A percentile compares a stretch with the other conserved stretches of the same genome.
Conservation (phyloP, 257 asterid genomes). For the Primulina eburnea region DNA sequence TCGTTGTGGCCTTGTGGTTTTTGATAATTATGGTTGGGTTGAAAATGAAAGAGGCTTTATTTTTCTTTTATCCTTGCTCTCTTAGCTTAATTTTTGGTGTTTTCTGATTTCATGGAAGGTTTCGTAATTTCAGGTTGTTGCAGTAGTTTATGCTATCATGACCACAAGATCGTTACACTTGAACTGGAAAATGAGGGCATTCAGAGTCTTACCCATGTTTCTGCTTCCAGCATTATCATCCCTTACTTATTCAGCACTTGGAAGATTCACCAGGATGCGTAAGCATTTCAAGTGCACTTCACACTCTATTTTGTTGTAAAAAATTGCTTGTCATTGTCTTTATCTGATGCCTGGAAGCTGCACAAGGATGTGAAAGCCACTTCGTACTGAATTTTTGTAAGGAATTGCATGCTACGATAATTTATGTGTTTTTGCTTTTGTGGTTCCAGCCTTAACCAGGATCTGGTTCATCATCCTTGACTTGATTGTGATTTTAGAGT, state of each 20-base stretch:
- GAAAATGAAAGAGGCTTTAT: not conserved
- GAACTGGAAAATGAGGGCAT: slow-evolving; percentile 86
- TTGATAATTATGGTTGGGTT: not conserved
- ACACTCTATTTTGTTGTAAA: not conserved
- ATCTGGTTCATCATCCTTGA: not conserved
- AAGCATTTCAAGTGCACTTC: slow-evolving; percentile 33
- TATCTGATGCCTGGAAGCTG: slow-evolving; percentile 34
- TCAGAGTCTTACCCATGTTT: slow-evolving; percentile 84
- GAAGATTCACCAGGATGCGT: slow-evolving; percentile 75
- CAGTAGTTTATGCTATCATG: slow-evolving; percentile 78
- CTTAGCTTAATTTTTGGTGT: not conserved
- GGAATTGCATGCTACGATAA: slow-evolving; percentile 19
- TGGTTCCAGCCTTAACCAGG: not conserved
- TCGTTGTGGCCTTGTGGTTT: not conserved
- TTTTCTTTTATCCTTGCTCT: not conserved
- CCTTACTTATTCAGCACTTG: slow-evolving; percentile 45
- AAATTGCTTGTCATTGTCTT: slow-evolving; percentile 23
- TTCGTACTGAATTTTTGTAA: not conserved
- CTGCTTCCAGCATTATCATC: slow-evolving; percentile 65
- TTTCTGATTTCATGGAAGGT: slow-evolving; percentile 2
- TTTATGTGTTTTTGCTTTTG: not conserved
- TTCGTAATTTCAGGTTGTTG: slow-evolving; percentile 55
- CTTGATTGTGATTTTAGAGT: not conserved
- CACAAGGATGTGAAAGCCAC: slow-evolving; percentile 44
- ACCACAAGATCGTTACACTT: slow-evolving; percentile 67